Evolutionary conservation across 768 basidiomycete genomes (phyloP), one percentile per base, ranked within the genome.

Genomic region (Kwoniella sp.): DNA sequence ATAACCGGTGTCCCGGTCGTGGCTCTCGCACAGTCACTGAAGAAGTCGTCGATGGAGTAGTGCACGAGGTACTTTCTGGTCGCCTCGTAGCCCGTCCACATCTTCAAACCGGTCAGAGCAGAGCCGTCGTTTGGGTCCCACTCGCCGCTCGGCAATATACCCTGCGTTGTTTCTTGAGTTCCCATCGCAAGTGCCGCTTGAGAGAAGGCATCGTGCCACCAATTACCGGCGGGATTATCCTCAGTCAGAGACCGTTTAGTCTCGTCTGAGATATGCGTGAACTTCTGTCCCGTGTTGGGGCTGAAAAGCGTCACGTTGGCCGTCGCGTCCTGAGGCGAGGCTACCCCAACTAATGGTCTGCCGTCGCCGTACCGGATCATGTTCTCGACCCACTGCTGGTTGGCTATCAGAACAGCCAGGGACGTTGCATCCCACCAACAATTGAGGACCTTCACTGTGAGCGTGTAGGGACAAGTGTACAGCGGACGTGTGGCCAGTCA

Each of bases 361-460:
- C 70, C 70, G 55, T 74, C 59, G 20, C 61, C 15, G 54, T 65
- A 66, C 47, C 38, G 45, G 48, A 72, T 65, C 30, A 74, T 59
- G 28, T 69, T 38, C 26, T 58, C 54, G 17, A 71, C 59, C 74
- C 69, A 71, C 17, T 72, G 45, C 26, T 51, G 61, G 20, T 64
- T 66, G 23, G 70, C 58, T 17, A 65, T 58, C n/a, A 70, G 53
- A 25, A 73, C 63, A 1, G 75, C 69, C 11, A 73, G 29, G 0
- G 69, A 55, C 13, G 70, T 63, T 13, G 75, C 75, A 13, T 58
- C 61, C 50, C 65, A 53, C 71, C 73, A 76, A 53, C 75, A 76
- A 34, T 76, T 61, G 25, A 63, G 58, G 2, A 72, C 62, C 23
- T 55, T 55, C 9, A 58, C 75, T 76, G 58, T 34, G 25, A 22